A percentile compares a stretch with the other conserved stretches of the same genome.
phyloP scores from a whole-genome alignment of 495 filamentous ascomycete species.

The Penicillium verhagenii region DNA sequence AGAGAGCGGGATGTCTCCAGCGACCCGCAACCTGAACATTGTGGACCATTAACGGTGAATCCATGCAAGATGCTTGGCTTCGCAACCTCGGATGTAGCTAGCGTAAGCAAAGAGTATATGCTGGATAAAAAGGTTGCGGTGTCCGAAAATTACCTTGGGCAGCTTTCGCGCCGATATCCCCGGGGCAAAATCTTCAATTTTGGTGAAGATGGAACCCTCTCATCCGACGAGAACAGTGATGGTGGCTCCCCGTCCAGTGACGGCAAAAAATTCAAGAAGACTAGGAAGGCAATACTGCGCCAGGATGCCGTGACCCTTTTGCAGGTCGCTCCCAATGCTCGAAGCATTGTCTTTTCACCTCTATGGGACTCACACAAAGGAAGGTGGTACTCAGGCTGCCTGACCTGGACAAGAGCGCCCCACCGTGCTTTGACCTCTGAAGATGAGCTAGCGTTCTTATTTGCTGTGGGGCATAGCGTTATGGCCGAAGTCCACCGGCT shows the following conservation, averaged over 20 bases:
- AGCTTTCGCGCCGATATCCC: constrained; percentile 16
- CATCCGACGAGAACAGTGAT: constrained; percentile 15
- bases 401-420: constrained; percentile 49
- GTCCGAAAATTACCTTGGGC: constrained; percentile 11
- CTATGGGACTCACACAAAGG: constrained; percentile 24
- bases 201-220: constrained; percentile 13
- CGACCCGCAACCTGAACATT: background rate
- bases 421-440: constrained; percentile 34
- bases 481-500: constrained; percentile 59
- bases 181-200: constrained; percentile 22
- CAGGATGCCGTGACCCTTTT: constrained; percentile 16
- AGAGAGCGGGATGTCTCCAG: background rate
- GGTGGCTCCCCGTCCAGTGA: constrained; percentile 1
- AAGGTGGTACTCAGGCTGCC: constrained; percentile 27
- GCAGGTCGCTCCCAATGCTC: constrained; percentile 14
- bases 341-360: constrained; percentile 21
- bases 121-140: constrained; percentile 11
- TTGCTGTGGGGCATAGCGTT: constrained; percentile 55
- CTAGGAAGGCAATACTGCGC: constrained; percentile 3
- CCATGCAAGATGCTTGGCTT: constrained; percentile 21
- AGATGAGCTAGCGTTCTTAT: constrained; percentile 47
- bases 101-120: constrained; percentile 8
- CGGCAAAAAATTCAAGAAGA: constrained; percentile 15
- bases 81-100: constrained; percentile 13
- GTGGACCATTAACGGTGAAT: constrained; percentile 3